Evolutionary conservation across 2,329 filamentous ascomycete genomes (phyloP).

Genomic region (Xenoacremonium recifei): DNA sequence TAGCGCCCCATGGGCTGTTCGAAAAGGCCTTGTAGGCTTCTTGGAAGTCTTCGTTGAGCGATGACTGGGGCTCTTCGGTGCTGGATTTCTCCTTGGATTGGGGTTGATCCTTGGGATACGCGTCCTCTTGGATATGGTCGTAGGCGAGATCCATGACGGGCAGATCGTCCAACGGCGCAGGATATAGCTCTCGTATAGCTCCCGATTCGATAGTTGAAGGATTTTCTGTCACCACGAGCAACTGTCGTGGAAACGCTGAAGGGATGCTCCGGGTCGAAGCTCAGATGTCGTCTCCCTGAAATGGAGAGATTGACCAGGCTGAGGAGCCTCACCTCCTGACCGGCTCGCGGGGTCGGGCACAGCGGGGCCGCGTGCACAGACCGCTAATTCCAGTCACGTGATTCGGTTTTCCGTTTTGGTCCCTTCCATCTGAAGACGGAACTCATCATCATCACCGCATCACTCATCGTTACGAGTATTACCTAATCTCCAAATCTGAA

Average conservation of each 20-base stretch:
- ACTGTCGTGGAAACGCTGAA: too few relatives aligned
- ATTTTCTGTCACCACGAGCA: too few relatives aligned
- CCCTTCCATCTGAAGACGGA: too few relatives aligned
- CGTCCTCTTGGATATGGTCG: slow-evolving; percentile 91
- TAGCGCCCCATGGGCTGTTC: slow-evolving; percentile 85
- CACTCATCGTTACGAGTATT: too few relatives aligned
- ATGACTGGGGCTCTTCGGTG: slow-evolving; percentile 42
- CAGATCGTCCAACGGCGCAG: too few relatives aligned
- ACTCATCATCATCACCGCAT: too few relatives aligned
- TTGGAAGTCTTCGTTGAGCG: slow-evolving; percentile 85
- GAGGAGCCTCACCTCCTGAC: slow-evolving; percentile 21
- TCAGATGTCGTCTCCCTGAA: background rate
- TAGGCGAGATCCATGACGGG: slow-evolving; percentile 92
- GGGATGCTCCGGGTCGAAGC: background rate
- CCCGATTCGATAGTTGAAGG: background rate
- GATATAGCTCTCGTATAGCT: background rate
- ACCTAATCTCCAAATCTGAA: too few relatives aligned
- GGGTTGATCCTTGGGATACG: slow-evolving; percentile 58
- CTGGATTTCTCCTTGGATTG: slow-evolving; percentile 42
- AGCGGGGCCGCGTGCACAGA: slow-evolving; percentile 16
- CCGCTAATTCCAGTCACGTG: slow-evolving; percentile 16
- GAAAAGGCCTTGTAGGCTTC: slow-evolving; percentile 90
- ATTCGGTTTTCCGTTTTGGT: too few relatives aligned
- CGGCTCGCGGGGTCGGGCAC: slow-evolving; percentile 20
- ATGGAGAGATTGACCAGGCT: background rate